Percentiles rank a stretch among this genome's conserved stretches.
Evolutionary conservation across 2,329 filamentous ascomycete genomes (phyloP).

Genomic region (Mycosphaerella arachidis): DNA sequence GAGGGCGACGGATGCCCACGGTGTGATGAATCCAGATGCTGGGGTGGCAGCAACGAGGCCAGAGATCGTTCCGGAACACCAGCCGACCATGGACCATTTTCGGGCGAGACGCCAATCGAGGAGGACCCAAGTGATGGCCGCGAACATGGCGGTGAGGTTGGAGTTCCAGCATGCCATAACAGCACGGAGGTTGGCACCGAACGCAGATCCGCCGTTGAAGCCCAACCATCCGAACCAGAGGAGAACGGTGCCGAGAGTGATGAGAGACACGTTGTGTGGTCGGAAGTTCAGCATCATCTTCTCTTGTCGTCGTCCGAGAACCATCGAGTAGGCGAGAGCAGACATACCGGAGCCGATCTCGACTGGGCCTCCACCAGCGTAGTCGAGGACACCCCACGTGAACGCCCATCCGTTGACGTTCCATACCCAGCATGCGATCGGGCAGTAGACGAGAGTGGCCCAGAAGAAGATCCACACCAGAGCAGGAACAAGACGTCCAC

Average conservation of each 20-base stretch:
- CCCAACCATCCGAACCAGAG: slow-evolving; percentile 99
- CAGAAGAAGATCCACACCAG: slow-evolving; percentile 96
- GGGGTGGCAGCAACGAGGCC: slow-evolving; percentile 85
- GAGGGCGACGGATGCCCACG: slow-evolving; percentile 59
- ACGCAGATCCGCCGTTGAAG: slow-evolving; percentile 96
- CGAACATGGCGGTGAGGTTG: slow-evolving; percentile 88
- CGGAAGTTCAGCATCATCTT: slow-evolving; percentile 99
- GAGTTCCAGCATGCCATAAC: slow-evolving; percentile 98
- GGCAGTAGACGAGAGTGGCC: slow-evolving; percentile 97
- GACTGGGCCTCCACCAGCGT: slow-evolving; percentile 93
- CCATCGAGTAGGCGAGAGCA: slow-evolving; percentile 90
- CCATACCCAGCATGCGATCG: slow-evolving; percentile 95
- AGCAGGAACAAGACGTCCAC: slow-evolving; percentile 83
- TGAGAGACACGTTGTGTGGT: slow-evolving; percentile 96
- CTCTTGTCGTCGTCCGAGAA: slow-evolving; percentile 92
- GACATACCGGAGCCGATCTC: slow-evolving; percentile 94
- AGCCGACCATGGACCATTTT: slow-evolving; percentile 93
- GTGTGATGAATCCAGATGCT: slow-evolving; percentile 71
- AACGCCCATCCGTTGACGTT: slow-evolving; percentile 90
- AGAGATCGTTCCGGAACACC: slow-evolving; percentile 85
- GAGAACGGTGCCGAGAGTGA: slow-evolving; percentile 89
- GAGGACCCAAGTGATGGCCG: slow-evolving; percentile 85
- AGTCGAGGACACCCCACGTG: slow-evolving; percentile 88
- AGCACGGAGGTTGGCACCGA: slow-evolving; percentile 73
- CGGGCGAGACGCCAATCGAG: slow-evolving; percentile 91